Percentiles rank a stretch among this genome's conserved stretches.
phyloP scores from a whole-genome alignment of 192 early-diverging fungal genomes.

The Coemansia sp. region DNA sequence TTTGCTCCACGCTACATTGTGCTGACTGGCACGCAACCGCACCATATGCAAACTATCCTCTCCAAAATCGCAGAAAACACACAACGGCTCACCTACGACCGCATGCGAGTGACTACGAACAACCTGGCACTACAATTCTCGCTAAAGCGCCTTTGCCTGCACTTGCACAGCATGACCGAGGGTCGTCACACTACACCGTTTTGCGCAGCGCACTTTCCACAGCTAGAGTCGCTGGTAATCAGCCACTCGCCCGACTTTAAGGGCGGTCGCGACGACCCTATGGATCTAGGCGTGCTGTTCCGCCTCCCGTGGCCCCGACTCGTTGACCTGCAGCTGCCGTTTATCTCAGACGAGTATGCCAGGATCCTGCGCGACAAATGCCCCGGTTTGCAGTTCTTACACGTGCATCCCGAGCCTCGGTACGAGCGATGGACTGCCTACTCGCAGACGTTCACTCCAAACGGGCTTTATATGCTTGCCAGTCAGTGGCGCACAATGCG shows the following conservation, averaged over 20 bases:
- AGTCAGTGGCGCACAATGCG: constrained; percentile 39
- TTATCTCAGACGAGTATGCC: constrained; percentile 37
- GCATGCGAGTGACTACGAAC: constrained; percentile 43
- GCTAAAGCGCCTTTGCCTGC: constrained; percentile 29
- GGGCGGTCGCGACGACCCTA: constrained; percentile 18
- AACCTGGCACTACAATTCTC: constrained; percentile 46
- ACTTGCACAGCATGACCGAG: constrained; percentile 45
- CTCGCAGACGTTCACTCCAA: constrained; percentile 38
- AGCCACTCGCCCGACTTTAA: constrained; percentile 48
- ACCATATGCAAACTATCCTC: constrained; percentile 35
- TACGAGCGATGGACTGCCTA: constrained; percentile 55
- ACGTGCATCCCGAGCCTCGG: constrained; percentile 42
- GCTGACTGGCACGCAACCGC: constrained; percentile 34
- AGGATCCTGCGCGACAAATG: constrained; percentile 37
- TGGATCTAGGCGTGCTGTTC: constrained; percentile 46
- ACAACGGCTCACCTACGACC: constrained; percentile 28
- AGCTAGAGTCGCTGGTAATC: constrained; percentile 39
- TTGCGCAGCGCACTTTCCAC: constrained; percentile 49
- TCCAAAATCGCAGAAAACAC: constrained; percentile 42
- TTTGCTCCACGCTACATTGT: constrained; percentile 32
- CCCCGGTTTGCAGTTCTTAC: constrained; percentile 35
- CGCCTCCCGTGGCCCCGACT: constrained; percentile 40
- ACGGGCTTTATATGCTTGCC: constrained; percentile 32
- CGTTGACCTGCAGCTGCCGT: constrained; percentile 47
- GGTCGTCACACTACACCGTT: constrained; percentile 36